Evolutionary conservation across 2,329 filamentous ascomycete genomes (phyloP), one percentile per base, ranked within the genome.

Genomic region (Salinomyces thailandicus): DNA sequence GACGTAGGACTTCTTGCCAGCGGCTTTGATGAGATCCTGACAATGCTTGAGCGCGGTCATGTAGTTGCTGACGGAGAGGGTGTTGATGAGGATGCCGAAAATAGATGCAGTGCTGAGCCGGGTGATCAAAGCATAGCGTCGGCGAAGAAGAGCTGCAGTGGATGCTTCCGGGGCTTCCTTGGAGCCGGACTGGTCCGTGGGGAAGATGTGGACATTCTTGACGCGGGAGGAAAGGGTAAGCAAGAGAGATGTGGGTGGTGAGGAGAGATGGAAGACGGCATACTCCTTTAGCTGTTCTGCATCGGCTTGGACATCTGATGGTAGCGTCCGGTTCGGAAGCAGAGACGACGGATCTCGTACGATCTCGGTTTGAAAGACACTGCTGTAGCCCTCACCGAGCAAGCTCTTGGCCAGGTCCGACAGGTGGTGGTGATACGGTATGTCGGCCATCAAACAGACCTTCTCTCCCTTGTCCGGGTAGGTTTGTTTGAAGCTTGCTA

Each of bases 11-110:
- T 96, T 98, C 66, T 96, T 96, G 8, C 86, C 87, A 0, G 85
- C 83, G 0, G 69, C 71, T 0, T 75, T 72, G 48, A 98, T 93
- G 43, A 79, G 74, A 5, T 66, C 60, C 41, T 82, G 78, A 19
- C 95, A 72, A 37, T 81, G 71, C 11, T 81, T 72, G 27, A 96
- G 77, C 0, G 87, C 86, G 11, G 76, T 67, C 45, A 95, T 72
- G 64, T 95, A 96, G 57, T 95, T 93, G 41, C 81, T 78, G 5
- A 96, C 85, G 15, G 82, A 89, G 4, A 98, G 75, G 0, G 91
- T 98, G 61, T 96, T 96, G 61, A 98, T 86, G 1, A 98, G 68
- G 43, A 98, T 94, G 5, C 91, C 91, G 49, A 95, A 85, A 34
- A 95, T 77, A 14, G 85, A 78, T 0, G 79, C 81, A 0, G 85